phyloP scores from a whole-genome alignment of 1,284 basidiomycete species.

The Ganoderma sinense region DNA sequence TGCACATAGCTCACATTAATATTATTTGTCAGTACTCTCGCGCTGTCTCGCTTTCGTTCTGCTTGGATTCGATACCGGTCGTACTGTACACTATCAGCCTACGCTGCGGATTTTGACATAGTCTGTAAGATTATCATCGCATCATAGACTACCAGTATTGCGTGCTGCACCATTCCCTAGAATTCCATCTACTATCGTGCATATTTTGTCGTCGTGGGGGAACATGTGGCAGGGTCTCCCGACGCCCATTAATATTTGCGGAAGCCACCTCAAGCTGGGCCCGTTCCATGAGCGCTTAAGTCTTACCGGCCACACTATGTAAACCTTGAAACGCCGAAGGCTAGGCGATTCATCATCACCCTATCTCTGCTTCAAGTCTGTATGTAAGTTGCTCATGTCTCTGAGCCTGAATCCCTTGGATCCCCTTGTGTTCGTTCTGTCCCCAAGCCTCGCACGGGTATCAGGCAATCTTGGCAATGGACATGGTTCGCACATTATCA shows the following conservation, averaged over 20 bases:
- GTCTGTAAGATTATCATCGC: constrained; percentile 1
- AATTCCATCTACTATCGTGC: not conserved
- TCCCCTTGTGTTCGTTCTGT: too few species aligned
- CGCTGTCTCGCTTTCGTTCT: constrained; percentile 4
- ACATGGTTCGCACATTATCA: not conserved
- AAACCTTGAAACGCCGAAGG: too few species aligned
- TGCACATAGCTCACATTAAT: constrained; percentile 26
- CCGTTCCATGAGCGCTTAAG: too few species aligned
- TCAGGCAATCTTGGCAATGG: not conserved
- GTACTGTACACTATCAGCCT: constrained; percentile 3
- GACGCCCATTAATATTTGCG: too few species aligned
- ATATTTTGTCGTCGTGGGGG: not conserved
- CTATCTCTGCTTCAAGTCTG: too few species aligned
- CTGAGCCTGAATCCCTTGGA: too few species aligned
- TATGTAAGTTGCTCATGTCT: too few species aligned
- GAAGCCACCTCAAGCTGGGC: too few species aligned
- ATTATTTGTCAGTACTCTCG: constrained; percentile 9
- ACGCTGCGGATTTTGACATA: not conserved
- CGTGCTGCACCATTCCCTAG: not conserved
- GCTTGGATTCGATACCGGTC: not conserved
- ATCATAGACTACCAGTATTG: not conserved
- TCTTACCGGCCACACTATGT: too few species aligned
- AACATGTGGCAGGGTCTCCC: too few species aligned
- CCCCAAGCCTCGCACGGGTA: not conserved
- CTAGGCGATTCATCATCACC: too few species aligned